Percentiles rank a stretch among this genome's conserved stretches.
Evolutionary conservation across 1,284 basidiomycete genomes (phyloP).

Genomic region (Papiliotrema fonsecae): DNA sequence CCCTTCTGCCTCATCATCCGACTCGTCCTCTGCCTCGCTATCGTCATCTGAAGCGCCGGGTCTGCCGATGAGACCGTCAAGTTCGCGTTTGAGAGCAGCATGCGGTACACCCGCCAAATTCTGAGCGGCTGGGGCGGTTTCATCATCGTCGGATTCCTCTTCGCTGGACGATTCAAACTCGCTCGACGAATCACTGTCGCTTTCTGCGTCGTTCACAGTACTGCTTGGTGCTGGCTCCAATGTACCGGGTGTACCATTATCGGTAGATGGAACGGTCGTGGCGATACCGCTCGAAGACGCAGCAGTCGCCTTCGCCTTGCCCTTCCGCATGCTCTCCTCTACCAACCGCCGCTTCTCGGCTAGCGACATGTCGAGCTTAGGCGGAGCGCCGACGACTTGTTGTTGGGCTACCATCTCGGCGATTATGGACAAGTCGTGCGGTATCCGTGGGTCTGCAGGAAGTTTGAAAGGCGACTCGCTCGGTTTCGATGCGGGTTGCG

Average conservation of each 20-base stretch:
- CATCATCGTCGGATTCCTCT: constrained; percentile 3
- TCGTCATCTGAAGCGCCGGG: neutral
- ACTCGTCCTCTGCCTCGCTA: constrained; percentile 4
- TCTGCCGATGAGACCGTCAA: constrained; percentile 15
- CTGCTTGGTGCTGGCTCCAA: neutral
- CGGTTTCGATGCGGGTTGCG: too few relatives aligned
- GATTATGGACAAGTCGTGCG: constrained; percentile 41
- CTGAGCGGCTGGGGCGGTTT: neutral
- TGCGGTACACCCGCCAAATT: neutral
- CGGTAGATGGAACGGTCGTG: neutral
- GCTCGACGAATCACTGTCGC: constrained; percentile 24
- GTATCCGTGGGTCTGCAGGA: constrained; percentile 23
- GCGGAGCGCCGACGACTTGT: constrained; percentile 36
- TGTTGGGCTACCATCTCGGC: constrained; percentile 40
- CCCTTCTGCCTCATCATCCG: constrained; percentile 21
- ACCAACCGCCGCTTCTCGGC: constrained; percentile 34
- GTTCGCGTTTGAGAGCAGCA: neutral
- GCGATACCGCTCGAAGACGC: neutral
- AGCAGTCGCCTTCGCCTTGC: constrained; percentile 7
- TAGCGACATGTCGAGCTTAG: constrained; percentile 26
- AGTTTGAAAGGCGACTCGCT: constrained; percentile 16
- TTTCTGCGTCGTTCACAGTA: constrained; percentile 1
- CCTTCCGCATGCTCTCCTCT: constrained; percentile 27
- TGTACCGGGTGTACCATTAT: too few relatives aligned
- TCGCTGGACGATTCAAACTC: constrained; percentile 23